These are phyloP conservation scores for Turritis glabra DNA, from an alignment of 345 rosid genomes.

Conservation along the genomic window DNA sequence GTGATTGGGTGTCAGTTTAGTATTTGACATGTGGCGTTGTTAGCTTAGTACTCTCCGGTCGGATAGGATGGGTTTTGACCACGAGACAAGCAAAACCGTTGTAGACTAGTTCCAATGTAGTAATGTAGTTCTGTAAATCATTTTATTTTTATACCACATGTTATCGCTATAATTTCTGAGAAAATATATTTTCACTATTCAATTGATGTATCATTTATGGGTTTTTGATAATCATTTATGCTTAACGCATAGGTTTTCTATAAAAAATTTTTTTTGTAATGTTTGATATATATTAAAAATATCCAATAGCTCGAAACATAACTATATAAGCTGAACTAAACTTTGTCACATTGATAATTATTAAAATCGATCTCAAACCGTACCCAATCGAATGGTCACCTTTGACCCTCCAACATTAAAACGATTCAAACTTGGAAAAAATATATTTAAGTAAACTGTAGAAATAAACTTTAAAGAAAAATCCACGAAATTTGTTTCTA, in stretches of 20 bases:
- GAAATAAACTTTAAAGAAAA: background rate
- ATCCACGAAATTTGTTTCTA: background rate
- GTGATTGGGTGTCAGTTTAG: background rate
- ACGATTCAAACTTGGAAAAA: background rate
- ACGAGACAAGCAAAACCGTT: constrained; percentile 19
- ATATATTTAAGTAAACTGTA: background rate
- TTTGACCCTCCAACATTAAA: background rate
- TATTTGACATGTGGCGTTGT: background rate
- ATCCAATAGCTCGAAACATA: background rate
- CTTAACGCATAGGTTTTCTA: background rate
- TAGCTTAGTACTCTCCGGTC: constrained; percentile 7
- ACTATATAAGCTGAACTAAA: background rate
- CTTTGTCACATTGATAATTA: background rate
- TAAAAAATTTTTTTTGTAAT: too few relatives aligned
- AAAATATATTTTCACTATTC: background rate
- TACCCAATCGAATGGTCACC: background rate
- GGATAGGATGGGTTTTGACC: constrained; percentile 34
- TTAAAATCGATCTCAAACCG: background rate
- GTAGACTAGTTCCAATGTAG: constrained; percentile 23
- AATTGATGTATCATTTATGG: too few relatives aligned
- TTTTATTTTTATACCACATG: too few relatives aligned
- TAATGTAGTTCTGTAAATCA: background rate
- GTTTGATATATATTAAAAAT: background rate
- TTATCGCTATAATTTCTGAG: background rate
- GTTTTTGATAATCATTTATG: too few relatives aligned